Evolutionary conservation across 2,329 filamentous ascomycete species (phyloP), one percentile per base, ranked within the genome.

Genomic region (Colletotrichum ledebouriae): DNA sequence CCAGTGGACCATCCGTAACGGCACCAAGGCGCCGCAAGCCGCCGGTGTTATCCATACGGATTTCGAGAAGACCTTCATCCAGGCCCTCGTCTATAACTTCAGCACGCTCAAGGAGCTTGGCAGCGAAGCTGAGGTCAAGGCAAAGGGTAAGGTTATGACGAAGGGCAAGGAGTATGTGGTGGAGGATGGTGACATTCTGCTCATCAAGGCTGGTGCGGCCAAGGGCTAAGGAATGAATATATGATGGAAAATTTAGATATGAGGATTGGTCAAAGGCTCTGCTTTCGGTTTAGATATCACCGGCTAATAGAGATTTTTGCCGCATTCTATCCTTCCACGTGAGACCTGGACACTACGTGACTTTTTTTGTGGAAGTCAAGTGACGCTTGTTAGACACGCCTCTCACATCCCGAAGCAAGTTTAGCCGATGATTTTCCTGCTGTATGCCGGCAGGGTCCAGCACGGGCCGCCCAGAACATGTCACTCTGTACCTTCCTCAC

Each of bases 61-160:
- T 79, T 98, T 99, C 73, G 96, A 99, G 82, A 99, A 99, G 90
- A 99, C 97, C 0, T 99, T 99, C 79, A 99, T 99, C 75, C 97
- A 99, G 83, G 92, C 87, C 71, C 87, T 99, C 72, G 94, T 98
- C 34, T 98, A 97, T 84, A 98, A 97, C 84, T 99, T 89, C 82
- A 85, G 79, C 29, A 83, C 87, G 2, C 84, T 99, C 61, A 94
- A 91, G 83, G 96, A 98, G 82, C 84, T 92, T 56, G 95, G 95
- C 59, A 94, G 97, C 72, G 96, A 99, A 84, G 85, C 89, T 25
- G 89, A 92, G 73, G 92, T 98, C 73, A 97, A 94, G 86, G 89
- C 95, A 29, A 95, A 95, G 81, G 96, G 96, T 76, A 99, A 99
- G 86, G 81, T 99, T 73, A 93, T 97, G 91, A 98, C 95, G 67